phyloP scores from a whole-genome alignment of 257 asterid species.

The Rehmannia glutinosa region DNA sequence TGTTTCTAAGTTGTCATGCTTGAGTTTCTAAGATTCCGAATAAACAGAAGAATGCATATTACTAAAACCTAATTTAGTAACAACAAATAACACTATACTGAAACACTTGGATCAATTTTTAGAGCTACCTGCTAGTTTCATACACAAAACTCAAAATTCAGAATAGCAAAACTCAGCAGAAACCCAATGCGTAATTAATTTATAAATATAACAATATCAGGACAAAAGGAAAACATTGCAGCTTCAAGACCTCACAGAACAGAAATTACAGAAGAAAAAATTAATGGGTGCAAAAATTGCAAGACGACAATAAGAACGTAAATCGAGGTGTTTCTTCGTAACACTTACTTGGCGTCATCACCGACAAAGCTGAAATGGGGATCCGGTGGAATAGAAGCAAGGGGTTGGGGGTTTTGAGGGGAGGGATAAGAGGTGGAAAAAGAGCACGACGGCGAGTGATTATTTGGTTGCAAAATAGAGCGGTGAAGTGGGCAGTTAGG shows the following conservation, averaged over 20 bases:
- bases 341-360: conserved; percentile 29
- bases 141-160: too few species aligned
- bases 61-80: too few species aligned
- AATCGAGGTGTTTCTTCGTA: too few species aligned
- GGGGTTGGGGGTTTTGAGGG: conserved; percentile 21
- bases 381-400: conserved; percentile 23
- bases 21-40: too few species aligned
- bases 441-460: conserved; percentile 46
- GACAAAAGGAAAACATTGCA: background rate
- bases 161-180: background rate
- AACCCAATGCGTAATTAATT: background rate
- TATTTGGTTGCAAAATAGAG: conserved; percentile 30
- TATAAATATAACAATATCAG: background rate
- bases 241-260: background rate
- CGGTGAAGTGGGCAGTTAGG: conserved; percentile 59
- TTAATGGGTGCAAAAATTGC: background rate
- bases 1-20: too few species aligned
- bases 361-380: background rate
- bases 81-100: background rate
- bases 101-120: too few species aligned
- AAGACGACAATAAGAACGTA: background rate
- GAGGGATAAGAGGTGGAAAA: conserved; percentile 23
- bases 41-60: too few species aligned
- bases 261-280: background rate
- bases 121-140: too few species aligned